Evolutionary conservation across 768 basidiomycete genomes (phyloP).

Genomic region (Suillus tomentosus): DNA sequence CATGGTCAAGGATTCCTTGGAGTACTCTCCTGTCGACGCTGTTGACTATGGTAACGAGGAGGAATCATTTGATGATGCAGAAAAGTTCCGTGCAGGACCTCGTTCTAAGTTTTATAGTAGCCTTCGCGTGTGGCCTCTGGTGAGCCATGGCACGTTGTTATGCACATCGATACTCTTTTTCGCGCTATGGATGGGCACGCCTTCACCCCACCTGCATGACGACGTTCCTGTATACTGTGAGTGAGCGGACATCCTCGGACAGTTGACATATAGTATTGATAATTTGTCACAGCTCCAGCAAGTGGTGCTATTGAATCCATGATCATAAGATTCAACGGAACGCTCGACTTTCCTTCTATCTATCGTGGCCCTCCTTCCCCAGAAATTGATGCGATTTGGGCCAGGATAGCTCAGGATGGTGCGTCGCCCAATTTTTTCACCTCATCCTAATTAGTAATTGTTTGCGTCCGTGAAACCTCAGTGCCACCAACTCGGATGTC

Average conservation of each 20-base stretch:
- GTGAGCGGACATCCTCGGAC: background rate
- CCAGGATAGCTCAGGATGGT: conserved; percentile 3
- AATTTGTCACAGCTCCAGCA: conserved; percentile 8
- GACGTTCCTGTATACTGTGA: conserved; percentile 1
- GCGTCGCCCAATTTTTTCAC: background rate
- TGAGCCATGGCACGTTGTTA: background rate
- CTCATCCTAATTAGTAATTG: background rate
- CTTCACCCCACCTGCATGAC: background rate
- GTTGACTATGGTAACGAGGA: background rate
- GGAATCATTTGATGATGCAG: background rate
- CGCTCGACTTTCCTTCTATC: conserved; percentile 10
- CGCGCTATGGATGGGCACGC: conserved; percentile 11
- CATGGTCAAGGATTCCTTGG: background rate
- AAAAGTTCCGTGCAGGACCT: background rate
- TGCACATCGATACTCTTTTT: conserved; percentile 9
- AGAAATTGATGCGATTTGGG: conserved; percentile 14
- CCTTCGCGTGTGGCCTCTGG: background rate
- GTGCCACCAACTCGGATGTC: conserved; percentile 13
- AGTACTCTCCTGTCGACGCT: background rate
- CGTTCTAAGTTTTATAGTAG: background rate
- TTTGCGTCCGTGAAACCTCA: background rate
- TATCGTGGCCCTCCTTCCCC: conserved; percentile 4
- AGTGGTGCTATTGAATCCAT: conserved; percentile 13
- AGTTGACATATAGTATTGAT: background rate
- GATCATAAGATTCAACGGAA: conserved; percentile 10